Conservation (phyloP, 495 filamentous ascomycete species). For the Hypoxylon rickii region DNA sequence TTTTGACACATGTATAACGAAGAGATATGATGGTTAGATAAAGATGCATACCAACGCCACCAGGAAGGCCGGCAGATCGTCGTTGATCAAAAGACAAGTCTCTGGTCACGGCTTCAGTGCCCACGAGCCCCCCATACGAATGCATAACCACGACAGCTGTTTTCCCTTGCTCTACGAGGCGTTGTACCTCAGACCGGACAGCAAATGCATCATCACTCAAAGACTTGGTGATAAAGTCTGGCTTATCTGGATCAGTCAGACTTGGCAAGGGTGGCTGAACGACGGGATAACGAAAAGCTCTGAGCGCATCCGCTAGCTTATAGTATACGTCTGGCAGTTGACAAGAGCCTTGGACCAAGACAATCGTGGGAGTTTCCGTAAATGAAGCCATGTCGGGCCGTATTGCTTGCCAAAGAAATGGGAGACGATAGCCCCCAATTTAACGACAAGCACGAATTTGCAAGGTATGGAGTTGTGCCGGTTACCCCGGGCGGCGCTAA, state of each 20-base stretch:
- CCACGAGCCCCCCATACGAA: constrained; percentile 52
- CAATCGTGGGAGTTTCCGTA: constrained; percentile 6
- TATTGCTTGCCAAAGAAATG: neutral
- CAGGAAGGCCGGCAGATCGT: neutral
- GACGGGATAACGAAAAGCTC: constrained; percentile 16
- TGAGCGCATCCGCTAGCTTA: neutral
- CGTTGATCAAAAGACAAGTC: constrained; percentile 40
- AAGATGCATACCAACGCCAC: neutral
- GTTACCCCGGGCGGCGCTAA: no score
- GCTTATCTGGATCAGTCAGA: constrained; percentile 16
- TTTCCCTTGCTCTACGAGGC: constrained; percentile 32
- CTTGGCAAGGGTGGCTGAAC: constrained; percentile 26
- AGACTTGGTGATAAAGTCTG: constrained; percentile 21
- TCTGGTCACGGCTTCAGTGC: constrained; percentile 46
- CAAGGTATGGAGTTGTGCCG: no score
- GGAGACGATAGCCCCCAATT: no score
- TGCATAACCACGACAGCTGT: constrained; percentile 52
- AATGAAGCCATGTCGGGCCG: neutral
- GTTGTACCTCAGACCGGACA: constrained; percentile 25
- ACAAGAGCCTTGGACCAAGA: constrained; percentile 25
- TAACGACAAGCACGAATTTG: no score
- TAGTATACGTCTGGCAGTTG: constrained; percentile 24
- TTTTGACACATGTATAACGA: no score
- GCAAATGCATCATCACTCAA: constrained; percentile 38
- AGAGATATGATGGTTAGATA: neutral